Evolutionary conservation across 805 yeast genomes (phyloP), one percentile per base, ranked within the genome.

Genomic region (Yamadazyma insecticola): DNA sequence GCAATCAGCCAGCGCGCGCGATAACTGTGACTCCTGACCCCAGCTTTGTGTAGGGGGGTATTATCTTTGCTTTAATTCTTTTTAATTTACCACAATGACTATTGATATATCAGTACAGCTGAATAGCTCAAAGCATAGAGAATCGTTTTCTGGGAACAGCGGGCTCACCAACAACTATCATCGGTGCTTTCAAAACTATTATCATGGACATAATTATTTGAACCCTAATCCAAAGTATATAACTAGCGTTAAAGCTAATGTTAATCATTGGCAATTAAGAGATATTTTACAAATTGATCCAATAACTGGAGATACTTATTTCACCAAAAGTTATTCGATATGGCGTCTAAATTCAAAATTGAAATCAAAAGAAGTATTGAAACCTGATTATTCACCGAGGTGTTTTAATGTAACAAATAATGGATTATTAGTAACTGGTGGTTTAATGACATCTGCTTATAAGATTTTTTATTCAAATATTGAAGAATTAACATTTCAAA

Each of bases 261-360:
- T 55, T 26, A 65, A 66, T 31, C 78, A 86, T 60, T 87, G 95
- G 95, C 96, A 86, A 53, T 63, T 87, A 19, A 66, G 94, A 22
- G 90, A 87, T 48, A 66, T 87, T 47, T 62, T 87, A 5, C 73
- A 77, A 41, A 70, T 72, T 11, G 79, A 33, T 39, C 41, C 36
- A 17, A 46, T 28, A 35, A 52, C 33, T 54, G 67, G 39, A 50
- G 60, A 70, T 38, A 60, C 83, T 6, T 67, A 72, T 35, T 84
- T 78, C 50, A 79, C 88, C 1, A 63, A 62, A 36, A 75, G 76
- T 24, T 76, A 74, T 37, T 50, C 68, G 14, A 67, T 84, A 19
- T 66, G 70, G 39, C 38, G 57, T 13, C 53, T 41, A 9, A 18
- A 52, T 28, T 54, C 62, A 26, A 40, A 20, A 5, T 6, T 32